phyloP scores from a whole-genome alignment of 2,329 filamentous ascomycete genomes.

The Pyrenophora tritici-repentis region DNA sequence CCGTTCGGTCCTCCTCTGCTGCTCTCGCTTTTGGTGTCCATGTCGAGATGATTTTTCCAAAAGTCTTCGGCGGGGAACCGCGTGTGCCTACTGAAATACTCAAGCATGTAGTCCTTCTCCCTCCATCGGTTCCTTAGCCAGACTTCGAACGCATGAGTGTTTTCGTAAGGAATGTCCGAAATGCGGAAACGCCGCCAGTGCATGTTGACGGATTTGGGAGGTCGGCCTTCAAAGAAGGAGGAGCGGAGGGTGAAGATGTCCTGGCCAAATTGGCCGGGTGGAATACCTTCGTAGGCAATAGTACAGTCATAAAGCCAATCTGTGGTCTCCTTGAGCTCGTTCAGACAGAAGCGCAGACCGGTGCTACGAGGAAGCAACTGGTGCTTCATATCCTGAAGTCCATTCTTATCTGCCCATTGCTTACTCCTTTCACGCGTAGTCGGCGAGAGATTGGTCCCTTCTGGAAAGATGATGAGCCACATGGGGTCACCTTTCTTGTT shows the following conservation, averaged over 20 bases:
- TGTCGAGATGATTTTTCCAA: slow-evolving; percentile 50
- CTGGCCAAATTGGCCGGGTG: slow-evolving; percentile 76
- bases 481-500: slow-evolving; percentile 75
- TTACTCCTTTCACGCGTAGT: slow-evolving; percentile 73
- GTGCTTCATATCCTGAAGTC: slow-evolving; percentile 73
- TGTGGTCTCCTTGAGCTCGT: slow-evolving; percentile 72
- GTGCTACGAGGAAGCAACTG: slow-evolving; percentile 79
- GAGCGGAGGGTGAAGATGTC: slow-evolving; percentile 85
- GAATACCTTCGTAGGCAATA: slow-evolving; percentile 90
- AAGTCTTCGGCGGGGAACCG: slow-evolving; percentile 74
- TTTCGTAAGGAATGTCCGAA: slow-evolving; percentile 78
- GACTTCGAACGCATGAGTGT: slow-evolving; percentile 73
- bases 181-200: slow-evolving; percentile 89
- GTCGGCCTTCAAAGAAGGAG: slow-evolving; percentile 85
- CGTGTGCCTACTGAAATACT: slow-evolving; percentile 74
- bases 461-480: slow-evolving; percentile 88
- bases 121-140: slow-evolving; percentile 90
- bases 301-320: slow-evolving; percentile 93
- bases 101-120: slow-evolving; percentile 88
- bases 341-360: slow-evolving; percentile 77
- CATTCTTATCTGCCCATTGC: slow-evolving; percentile 76
- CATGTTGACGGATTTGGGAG: slow-evolving; percentile 95
- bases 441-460: slow-evolving; percentile 79
- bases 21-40: slow-evolving; percentile 32
- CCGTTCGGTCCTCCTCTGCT: slow-evolving; percentile 27